A percentile compares a stretch with the other conserved stretches of the same genome.
Evolutionary conservation across 2,329 filamentous ascomycete genomes (phyloP).

Genomic region (Aspergillus pseudonomiae): DNA sequence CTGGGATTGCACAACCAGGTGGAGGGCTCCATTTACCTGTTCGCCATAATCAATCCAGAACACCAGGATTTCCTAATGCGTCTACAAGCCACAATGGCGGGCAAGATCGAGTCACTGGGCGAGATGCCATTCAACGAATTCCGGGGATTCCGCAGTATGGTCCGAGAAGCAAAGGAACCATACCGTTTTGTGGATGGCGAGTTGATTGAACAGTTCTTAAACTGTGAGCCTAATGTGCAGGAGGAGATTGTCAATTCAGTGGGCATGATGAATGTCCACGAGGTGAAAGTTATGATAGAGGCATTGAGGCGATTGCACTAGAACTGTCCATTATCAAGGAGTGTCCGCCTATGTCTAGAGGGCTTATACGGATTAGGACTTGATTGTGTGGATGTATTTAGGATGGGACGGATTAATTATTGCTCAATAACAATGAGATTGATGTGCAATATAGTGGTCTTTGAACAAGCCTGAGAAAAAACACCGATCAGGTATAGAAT

Average conservation of each 20-base stretch:
- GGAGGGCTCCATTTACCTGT: constrained; percentile 89
- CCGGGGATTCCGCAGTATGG: constrained; percentile 77
- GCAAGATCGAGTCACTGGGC: constrained; percentile 69
- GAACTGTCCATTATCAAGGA: constrained; percentile 12
- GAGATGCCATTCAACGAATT: constrained; percentile 76
- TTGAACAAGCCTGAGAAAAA: neutral
- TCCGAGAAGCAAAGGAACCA: constrained; percentile 72
- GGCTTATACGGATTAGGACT: neutral
- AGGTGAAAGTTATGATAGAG: constrained; percentile 64
- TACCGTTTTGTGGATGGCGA: constrained; percentile 91
- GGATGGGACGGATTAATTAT: neutral
- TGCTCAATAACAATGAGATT: neutral
- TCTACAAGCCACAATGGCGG: constrained; percentile 73
- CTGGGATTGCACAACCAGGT: constrained; percentile 55
- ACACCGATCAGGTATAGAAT: neutral
- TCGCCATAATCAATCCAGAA: constrained; percentile 72
- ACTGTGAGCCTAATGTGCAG: constrained; percentile 64
- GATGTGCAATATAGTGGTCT: neutral
- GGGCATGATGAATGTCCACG: constrained; percentile 57
- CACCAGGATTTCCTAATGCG: constrained; percentile 80
- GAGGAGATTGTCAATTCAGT: constrained; percentile 55
- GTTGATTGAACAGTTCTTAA: constrained; percentile 81
- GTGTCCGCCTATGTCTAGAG: neutral
- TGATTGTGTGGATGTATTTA: neutral
- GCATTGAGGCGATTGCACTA: constrained; percentile 56